Percentiles rank a stretch among this genome's conserved stretches.
Evolutionary conservation across 257 asterid genomes (phyloP).

Genomic region (Solanum appendiculatum): DNA sequence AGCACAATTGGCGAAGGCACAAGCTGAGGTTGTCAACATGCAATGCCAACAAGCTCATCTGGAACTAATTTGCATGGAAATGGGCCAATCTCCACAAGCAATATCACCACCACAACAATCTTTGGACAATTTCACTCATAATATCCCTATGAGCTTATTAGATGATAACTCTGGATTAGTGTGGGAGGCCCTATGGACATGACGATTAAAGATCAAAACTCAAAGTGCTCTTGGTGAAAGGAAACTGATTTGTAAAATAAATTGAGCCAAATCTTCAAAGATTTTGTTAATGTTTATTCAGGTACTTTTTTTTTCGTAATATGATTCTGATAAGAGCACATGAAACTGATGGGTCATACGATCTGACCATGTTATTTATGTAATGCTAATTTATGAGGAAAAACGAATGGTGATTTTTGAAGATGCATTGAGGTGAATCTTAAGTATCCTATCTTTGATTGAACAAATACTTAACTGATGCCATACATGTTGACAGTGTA

Average conservation of each 20-base stretch:
- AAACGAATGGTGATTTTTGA: constrained; percentile 9
- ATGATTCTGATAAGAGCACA: neutral
- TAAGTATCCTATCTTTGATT: constrained; percentile 59
- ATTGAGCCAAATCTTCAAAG: no score
- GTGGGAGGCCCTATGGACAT: constrained; percentile 41
- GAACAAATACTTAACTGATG: constrained; percentile 70
- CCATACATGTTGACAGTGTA: constrained; percentile 64
- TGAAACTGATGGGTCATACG: neutral
- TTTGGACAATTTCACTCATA: constrained; percentile 1
- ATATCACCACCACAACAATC: constrained; percentile 15
- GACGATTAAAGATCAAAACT: neutral
- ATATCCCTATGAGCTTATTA: neutral
- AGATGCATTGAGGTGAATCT: constrained; percentile 90
- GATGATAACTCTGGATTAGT: constrained; percentile 30
- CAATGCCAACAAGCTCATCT: constrained; percentile 60
- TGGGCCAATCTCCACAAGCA: constrained; percentile 21
- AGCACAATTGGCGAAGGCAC: constrained; percentile 56
- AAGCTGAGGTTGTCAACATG: constrained; percentile 53
- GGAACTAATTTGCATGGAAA: constrained; percentile 55
- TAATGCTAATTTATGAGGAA: no score
- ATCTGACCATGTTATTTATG: no score
- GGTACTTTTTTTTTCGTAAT: neutral
- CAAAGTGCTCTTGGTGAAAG: neutral
- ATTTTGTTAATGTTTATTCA: neutral
- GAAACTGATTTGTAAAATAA: no score